Evolutionary conservation across 148 eudicot genomes (phyloP).

Genomic region (Chenopodium album): DNA sequence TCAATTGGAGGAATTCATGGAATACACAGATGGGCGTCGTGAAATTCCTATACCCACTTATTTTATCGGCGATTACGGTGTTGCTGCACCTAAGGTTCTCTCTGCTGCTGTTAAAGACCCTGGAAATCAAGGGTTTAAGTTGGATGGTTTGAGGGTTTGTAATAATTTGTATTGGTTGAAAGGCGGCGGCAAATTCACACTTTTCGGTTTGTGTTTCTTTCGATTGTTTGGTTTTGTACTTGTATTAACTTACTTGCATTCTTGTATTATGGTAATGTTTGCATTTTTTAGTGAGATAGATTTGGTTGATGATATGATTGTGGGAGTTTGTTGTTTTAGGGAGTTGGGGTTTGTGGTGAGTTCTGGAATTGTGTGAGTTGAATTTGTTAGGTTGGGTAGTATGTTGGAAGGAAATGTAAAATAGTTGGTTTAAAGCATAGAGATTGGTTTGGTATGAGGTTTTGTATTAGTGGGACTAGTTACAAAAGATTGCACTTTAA

Average conservation of each 20-base stretch:
- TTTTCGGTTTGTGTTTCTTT: constrained; percentile 42
- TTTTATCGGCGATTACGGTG: constrained; percentile 85
- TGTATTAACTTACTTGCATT: neutral
- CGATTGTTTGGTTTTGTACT: neutral
- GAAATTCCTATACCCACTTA: constrained; percentile 74
- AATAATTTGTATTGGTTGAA: constrained; percentile 84
- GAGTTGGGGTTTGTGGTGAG: neutral
- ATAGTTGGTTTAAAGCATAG: neutral
- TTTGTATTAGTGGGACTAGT: neutral
- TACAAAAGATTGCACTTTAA: neutral
- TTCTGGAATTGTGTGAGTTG: neutral
- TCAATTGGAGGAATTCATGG: constrained; percentile 61
- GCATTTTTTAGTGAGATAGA: neutral
- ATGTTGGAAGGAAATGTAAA: neutral
- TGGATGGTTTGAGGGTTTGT: constrained; percentile 78
- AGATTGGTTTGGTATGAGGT: neutral
- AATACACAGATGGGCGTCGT: constrained; percentile 61
- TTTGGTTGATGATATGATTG: neutral
- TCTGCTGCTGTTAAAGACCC: constrained; percentile 51
- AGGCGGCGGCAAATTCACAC: constrained; percentile 80
- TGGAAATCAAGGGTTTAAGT: constrained; percentile 72
- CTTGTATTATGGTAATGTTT: neutral
- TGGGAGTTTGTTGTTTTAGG: neutral
- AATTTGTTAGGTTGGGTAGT: neutral
- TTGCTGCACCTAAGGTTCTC: constrained; percentile 59